Conservation (phyloP, 768 basidiomycete genomes). For the Gautieria morchelliformis region DNA sequence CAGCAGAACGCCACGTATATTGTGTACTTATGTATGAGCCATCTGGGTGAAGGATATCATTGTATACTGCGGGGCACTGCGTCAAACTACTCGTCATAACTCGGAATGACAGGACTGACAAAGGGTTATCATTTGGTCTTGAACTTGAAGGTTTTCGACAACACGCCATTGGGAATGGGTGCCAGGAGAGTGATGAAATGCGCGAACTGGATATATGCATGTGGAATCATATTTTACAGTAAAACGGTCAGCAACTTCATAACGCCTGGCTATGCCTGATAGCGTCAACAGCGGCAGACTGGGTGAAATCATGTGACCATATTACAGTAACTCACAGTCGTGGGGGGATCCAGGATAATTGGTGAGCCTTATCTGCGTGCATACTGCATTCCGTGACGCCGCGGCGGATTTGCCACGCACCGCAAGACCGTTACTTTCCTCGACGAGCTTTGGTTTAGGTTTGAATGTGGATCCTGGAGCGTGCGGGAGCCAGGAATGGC, state of each 20-base stretch:
- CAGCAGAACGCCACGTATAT: conserved; percentile 48
- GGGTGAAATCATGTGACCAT: neutral
- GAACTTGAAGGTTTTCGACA: no score
- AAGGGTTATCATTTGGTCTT: no score
- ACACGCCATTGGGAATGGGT: no score
- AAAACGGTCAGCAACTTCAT: conserved; percentile 50
- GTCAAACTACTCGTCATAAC: no score
- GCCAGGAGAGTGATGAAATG: conserved; percentile 36
- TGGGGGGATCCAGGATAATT: neutral
- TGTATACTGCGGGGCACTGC: neutral
- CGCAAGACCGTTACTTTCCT: conserved; percentile 4
- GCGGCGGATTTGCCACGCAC: neutral
- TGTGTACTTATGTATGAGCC: conserved; percentile 19
- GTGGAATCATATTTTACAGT: neutral
- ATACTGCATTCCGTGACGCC: neutral
- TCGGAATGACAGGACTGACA: no score
- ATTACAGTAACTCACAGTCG: neutral
- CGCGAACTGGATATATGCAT: conserved; percentile 45
- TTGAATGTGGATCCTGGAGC: neutral
- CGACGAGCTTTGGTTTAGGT: conserved; percentile 7
- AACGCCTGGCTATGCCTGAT: conserved; percentile 48
- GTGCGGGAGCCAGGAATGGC: neutral
- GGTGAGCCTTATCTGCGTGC: conserved; percentile 1
- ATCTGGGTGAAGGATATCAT: conserved; percentile 21
- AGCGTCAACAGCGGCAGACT: conserved; percentile 44